Evolutionary conservation across 2,329 filamentous ascomycete genomes (phyloP).

Genomic region (Pyrenophora teres): DNA sequence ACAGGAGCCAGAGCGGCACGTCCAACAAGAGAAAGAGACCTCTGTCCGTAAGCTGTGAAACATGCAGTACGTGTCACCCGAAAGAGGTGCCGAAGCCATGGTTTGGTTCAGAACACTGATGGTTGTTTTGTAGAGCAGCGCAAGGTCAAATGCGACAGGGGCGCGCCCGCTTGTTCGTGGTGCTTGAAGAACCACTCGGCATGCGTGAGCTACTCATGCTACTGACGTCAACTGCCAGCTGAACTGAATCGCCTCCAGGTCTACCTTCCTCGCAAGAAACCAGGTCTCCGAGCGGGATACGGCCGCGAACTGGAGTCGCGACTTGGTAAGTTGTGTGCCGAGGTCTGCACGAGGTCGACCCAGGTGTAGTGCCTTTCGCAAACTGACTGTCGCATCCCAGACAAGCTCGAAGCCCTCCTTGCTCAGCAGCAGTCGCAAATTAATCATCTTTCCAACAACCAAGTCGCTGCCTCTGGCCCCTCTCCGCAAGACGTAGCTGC

Average conservation of each 20-base stretch:
- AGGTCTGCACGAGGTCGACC: slow-evolving; percentile 2
- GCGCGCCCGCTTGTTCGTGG: slow-evolving; percentile 76
- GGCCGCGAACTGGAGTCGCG: slow-evolving; percentile 65
- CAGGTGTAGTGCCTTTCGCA: background rate
- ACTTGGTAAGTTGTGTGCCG: slow-evolving; percentile 53
- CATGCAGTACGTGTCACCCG: slow-evolving; percentile 37
- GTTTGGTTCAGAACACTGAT: too few species aligned
- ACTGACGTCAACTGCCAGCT: background rate
- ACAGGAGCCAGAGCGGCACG: slow-evolving; percentile 40
- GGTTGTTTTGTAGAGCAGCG: slow-evolving; percentile 58
- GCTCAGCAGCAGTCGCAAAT: slow-evolving; percentile 54
- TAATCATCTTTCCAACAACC: slow-evolving; percentile 48
- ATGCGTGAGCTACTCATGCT: slow-evolving; percentile 51
- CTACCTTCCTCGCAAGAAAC: slow-evolving; percentile 73
- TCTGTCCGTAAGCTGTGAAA: slow-evolving; percentile 66
- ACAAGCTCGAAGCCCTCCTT: slow-evolving; percentile 54
- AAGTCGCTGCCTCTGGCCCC: slow-evolving; percentile 27
- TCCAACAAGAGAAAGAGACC: slow-evolving; percentile 56
- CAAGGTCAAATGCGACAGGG: slow-evolving; percentile 73
- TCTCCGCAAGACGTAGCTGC: slow-evolving; percentile 41
- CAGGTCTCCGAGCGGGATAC: slow-evolving; percentile 65
- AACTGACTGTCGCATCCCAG: slow-evolving; percentile 30
- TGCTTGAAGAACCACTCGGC: slow-evolving; percentile 68
- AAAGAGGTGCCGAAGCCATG: background rate
- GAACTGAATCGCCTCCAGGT: slow-evolving; percentile 39